Evolutionary conservation across 2,329 filamentous ascomycete species (phyloP), one percentile per base, ranked within the genome.

Genomic region (Nannizzia gypsea): DNA sequence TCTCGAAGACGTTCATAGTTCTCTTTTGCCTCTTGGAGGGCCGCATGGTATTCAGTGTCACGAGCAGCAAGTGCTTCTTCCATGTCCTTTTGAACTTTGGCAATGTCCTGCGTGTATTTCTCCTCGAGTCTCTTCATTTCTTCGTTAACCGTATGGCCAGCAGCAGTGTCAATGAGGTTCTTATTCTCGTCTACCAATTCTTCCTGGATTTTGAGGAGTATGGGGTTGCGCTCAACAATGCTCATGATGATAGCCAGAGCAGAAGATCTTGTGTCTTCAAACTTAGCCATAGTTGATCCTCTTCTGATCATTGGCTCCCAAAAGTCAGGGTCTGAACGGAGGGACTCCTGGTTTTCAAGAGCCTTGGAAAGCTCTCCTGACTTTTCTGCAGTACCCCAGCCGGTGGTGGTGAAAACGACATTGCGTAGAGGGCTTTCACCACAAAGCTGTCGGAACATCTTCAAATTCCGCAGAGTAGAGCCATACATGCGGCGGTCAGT

Each of bases 41-140:
- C 56, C 15, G 38, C 42, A 11, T 58, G 56, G 17, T 46, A 48
- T 36, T 58, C 56, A 13, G 56, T 46, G 40, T 59, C 50, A n/a
- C 58, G 58, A 17, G 50, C 58, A 36, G 46, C 46, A 13, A 55
- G 46, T 1, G 58, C 58, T 17, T 55, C 28, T 40, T 59, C 38
- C 58, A 59, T 59, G 2, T 59, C 50, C 38, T 59, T 38, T 20
- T 59, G 34, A 9, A 59, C 50, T 31, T 59, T 55, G 28, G 58
- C 58, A 15, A 59, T 54, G 22, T 55, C 46, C 20, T 54, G 31
- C 3, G 17, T 48, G 28, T 59, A 59, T 42, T 59, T 54, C 31
- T 59, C 58, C 31, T 59, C 58, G 6, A 59, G 34, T 20, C 50
- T 59, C 44, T 55, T 59, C 58, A 55, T 59, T 17, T 59, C 46